A percentile compares a stretch with the other conserved stretches of the same genome.
Conservation (phyloP, 495 filamentous ascomycete genomes). For the Aspergillus mulundensis region DNA sequence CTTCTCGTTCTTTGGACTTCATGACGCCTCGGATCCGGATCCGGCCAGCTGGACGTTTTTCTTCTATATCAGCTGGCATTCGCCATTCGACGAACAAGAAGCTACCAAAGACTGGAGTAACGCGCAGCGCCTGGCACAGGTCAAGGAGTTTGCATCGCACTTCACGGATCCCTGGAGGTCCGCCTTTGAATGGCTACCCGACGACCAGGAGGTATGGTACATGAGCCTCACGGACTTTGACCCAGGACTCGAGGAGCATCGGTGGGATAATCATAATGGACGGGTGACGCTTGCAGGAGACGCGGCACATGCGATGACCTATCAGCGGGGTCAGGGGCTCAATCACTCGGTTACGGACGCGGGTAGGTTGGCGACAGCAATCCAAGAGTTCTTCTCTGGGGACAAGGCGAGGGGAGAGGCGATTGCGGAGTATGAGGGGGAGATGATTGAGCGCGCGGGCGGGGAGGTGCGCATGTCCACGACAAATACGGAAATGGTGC, state of each 20-base stretch:
- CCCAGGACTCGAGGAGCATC: constrained; percentile 11
- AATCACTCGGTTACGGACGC: constrained; percentile 48
- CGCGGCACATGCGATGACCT: constrained; percentile 49
- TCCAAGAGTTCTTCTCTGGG: constrained; percentile 22
- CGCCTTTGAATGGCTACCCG: constrained; percentile 18
- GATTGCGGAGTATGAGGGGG: constrained; percentile 40
- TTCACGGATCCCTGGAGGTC: constrained; percentile 22
- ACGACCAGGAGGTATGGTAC: constrained; percentile 26
- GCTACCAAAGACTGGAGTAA: constrained; percentile 18
- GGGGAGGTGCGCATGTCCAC: constrained; percentile 41
- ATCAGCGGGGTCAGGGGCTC: constrained; percentile 47
- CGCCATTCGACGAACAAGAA: constrained; percentile 27
- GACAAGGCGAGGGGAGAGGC: constrained; percentile 12
- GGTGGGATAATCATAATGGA: constrained; percentile 36
- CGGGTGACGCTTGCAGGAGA: constrained; percentile 47
- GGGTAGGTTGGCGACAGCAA: constrained; percentile 32
- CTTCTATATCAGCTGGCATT: constrained; percentile 31
- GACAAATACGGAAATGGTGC: constrained; percentile 39
- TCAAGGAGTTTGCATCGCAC: constrained; percentile 14
- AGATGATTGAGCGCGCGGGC: constrained; percentile 45
- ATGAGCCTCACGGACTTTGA: constrained; percentile 25
- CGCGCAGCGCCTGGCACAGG: constrained; percentile 18
- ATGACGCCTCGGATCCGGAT: constrained; percentile 34
- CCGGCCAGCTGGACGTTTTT: constrained; percentile 45
- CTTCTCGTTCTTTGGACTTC: constrained; percentile 25